Evolutionary conservation across 2,329 filamentous ascomycete genomes (phyloP).

Genomic region (Aspergillus latus): DNA sequence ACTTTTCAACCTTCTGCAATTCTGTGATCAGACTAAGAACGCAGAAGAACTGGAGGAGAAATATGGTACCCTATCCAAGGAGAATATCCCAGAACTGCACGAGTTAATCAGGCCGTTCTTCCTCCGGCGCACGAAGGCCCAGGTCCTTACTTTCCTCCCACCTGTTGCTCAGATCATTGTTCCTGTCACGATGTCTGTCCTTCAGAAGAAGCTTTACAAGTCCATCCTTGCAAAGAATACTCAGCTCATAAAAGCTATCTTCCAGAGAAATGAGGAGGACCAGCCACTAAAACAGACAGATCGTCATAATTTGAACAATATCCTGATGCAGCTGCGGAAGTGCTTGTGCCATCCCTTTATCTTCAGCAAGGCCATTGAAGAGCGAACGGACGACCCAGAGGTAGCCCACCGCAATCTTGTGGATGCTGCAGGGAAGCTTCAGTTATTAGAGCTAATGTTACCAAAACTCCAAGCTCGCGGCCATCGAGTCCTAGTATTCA

Average conservation of each 20-base stretch:
- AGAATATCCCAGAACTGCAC: conserved; percentile 79
- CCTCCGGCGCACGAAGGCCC: conserved; percentile 77
- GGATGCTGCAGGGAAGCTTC: conserved; percentile 86
- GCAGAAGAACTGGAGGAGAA: conserved; percentile 72
- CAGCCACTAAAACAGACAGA: conserved; percentile 63
- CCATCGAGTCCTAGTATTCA: conserved; percentile 91
- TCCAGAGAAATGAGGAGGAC: conserved; percentile 62
- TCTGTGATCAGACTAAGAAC: conserved; percentile 72
- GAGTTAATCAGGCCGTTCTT: conserved; percentile 74
- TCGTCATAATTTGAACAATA: conserved; percentile 82
- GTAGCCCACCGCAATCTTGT: conserved; percentile 77
- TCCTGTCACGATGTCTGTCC: conserved; percentile 88
- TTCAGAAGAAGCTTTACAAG: conserved; percentile 93
- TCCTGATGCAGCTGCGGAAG: conserved; percentile 91
- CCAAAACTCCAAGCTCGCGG: conserved; percentile 82
- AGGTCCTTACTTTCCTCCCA: conserved; percentile 87
- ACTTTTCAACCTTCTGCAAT: conserved; percentile 94
- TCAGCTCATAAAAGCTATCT: conserved; percentile 82
- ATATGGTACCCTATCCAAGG: conserved; percentile 75
- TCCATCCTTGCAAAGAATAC: conserved; percentile 91
- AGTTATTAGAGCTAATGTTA: conserved; percentile 79
- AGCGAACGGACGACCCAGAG: conserved; percentile 62
- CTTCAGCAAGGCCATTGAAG: conserved; percentile 87
- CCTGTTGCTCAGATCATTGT: conserved; percentile 94
- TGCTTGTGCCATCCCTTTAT: conserved; percentile 95